Evolutionary conservation across 371 early-diverging fungal genomes (phyloP), one percentile per base, ranked within the genome.

Genomic region (Parasitella parasitica): DNA sequence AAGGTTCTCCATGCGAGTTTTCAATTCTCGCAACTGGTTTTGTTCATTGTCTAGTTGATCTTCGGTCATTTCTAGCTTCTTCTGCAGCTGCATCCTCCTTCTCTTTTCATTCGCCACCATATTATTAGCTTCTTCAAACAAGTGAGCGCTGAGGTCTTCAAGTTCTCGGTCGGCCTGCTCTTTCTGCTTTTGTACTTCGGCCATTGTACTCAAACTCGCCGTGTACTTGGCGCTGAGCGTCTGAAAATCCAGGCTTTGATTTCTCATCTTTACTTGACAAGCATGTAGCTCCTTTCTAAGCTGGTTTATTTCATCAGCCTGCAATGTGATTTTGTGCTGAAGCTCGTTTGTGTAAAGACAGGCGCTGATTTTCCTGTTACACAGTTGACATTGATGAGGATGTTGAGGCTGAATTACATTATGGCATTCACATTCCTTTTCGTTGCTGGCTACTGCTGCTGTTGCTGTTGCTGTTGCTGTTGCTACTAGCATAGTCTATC

Each of bases 151-250:
- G 4, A 72, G 53, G 13, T 72, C 73, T 24, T 72, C 69, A 12
- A 72, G 16, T 54, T 72, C 73, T n/a, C 30, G 41, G 16, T 72
- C 66, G 9, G 64, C 54, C 8, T 57, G 30, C 2, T 41, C 43
- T 57, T 60, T 67, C 9, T 56, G 57, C 0, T 46, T 30, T 20
- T 56, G 88, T n/a, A 91, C 61, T 57, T 86, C 86, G 2, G 86
- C 83, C 3, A 89, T 73, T 20, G 80, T 71, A 30, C 89, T 85
- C 15, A 89, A 80, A 49, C 80, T 86, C 46, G 85, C 86, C 0
- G 87, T 80, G 13, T 90, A 83, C 54, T 89, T 88, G 54, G 81
- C 80, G 22, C 86, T 83, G 16, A 89, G 67, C 0, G 74, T 71
- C 49, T 88, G 80, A 71, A 88, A 71, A 59, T 89, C 90, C 16